phyloP scores from a whole-genome alignment of 768 basidiomycete species.

The Phanerodontia chrysosporium region DNA sequence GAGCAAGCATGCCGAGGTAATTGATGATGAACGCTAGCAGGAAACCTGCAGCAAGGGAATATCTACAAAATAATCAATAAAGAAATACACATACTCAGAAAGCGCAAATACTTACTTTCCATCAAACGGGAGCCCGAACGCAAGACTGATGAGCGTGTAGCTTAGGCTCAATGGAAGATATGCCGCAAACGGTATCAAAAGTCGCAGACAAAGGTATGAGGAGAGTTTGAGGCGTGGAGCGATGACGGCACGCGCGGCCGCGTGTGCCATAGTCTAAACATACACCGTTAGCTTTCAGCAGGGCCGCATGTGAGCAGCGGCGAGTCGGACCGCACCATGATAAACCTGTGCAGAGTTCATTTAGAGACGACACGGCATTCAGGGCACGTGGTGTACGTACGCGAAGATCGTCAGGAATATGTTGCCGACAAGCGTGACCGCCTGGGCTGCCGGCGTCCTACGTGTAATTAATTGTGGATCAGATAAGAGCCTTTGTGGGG shows the following conservation, averaged over 20 bases:
- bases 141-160: slow-evolving; percentile 40
- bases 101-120: slow-evolving; percentile 25
- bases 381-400: slow-evolving; percentile 19
- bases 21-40: slow-evolving; percentile 28
- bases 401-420: slow-evolving; percentile 29
- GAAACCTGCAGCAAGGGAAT: slow-evolving; percentile 22
- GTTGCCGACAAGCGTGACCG: slow-evolving; percentile 40
- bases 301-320: not conserved
- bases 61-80: not conserved
- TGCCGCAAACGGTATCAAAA: slow-evolving; percentile 29
- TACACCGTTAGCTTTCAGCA: not conserved
- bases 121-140: slow-evolving; percentile 39
- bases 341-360: slow-evolving; percentile 21
- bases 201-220: slow-evolving; percentile 31
- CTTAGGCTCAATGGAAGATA: slow-evolving; percentile 37
- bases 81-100: not conserved
- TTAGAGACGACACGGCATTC: not conserved
- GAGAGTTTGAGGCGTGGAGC: slow-evolving; percentile 33
- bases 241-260: slow-evolving; percentile 27
- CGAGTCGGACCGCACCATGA: slow-evolving; percentile 15
- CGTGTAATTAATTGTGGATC: slow-evolving; percentile 1
- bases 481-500: not conserved
- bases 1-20: slow-evolving; percentile 29
- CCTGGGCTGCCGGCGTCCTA: slow-evolving; percentile 32
- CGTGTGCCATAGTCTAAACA: slow-evolving; percentile 28